Base-by-base conservation (phyloP, 305 asterid species). In the Rubia peregrina region DNA sequence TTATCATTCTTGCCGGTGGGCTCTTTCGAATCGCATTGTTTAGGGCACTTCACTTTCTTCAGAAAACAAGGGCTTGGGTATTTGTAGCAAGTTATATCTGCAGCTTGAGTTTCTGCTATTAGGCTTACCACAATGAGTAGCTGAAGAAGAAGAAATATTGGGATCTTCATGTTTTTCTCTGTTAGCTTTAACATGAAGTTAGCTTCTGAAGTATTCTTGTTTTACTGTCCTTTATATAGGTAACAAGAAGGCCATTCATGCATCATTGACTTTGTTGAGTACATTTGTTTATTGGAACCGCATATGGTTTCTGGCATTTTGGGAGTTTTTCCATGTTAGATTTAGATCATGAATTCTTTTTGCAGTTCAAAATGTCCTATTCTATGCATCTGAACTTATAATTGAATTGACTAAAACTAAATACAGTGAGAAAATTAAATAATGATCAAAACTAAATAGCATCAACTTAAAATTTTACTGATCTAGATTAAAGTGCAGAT, bases 131-230 rank as follows among this genome's bases (percentile, higher is more conserved):
- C 68, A 9, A 13, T 7, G 9, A 64, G 7, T n/a, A 38, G 33
- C 68, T 38, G 17, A 64, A 40, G 51, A 16, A 64, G 68, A 41
- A 64, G 19, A 53, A 65, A 26, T 4, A 3, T 0, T 19, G 55
- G 55, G 55, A 42, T 41, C 69, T 65, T 65, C 55, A 41, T 65
- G 55, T 65, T 65, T 22, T 65, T 21, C 17, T 19, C 55, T 65
- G 55, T 16, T 41, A n/a, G 38, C 69, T 65, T 63, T 36, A 30
- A 26, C 42, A 13, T 30, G 46, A 62, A 62, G 67, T 7, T 17
- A 51, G 17, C 22, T 62, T 62, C 46, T 33, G n/a, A 62, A 16
- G 2, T 40, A 16, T 26, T 62, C 24, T 16, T 62, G 67, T n/a
- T 62, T 6, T 36, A n/a, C 67, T 33, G 42, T 30, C 19, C 22